Evolutionary conservation across 179 eudicot species (phyloP), one percentile per base, ranked within the genome.

Genomic region (Amaranthus tricolor): DNA sequence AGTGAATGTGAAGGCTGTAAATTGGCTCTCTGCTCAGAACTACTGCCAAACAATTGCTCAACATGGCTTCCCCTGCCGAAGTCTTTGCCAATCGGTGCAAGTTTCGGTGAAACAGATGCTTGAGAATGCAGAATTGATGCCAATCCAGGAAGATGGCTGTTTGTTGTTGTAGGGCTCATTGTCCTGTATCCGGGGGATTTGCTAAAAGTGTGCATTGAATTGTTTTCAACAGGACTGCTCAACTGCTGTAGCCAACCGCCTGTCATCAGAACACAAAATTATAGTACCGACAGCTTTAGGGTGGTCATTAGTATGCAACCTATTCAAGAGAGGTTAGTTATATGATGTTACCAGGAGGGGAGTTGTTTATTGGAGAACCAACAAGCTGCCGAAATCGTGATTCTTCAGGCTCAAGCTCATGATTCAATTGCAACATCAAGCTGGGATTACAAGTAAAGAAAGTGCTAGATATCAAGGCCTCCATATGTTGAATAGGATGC

Each of bases 401-500:
- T 10, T 90, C 92, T 43, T 90, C 96, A 69, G 79, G 87, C 68
- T 90, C 96, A 83, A 79, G 80, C 13, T 92, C 97, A 85, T 92
- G 93, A 82, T 77, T 91, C 68, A 84, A 71, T 74, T 90, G 89
- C 82, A 78, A 68, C 92, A 90, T 82, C 72, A 88, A 81, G 84
- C 97, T 90, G 85, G 53, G 74, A 73, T 49, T 54, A 66, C 61
- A 67, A 67, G 43, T 44, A 69, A 48, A 71, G 49, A 31, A 31
- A 31, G 40, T 31, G 12, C n/a, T 51, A 51, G 13, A 66, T 65
- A 21, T 21, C 57, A 50, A 50, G 17, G 57, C n/a, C 44, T 20
- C n/a, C 57, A 67, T n/a, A 21, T 11, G 21, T 12, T 67, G 17
- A 67, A 0, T 17, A 15, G 40, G 69, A 47, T n/a, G 54, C 24